These are phyloP conservation scores for Lachancea kluyveri DNA, from an alignment of 805 yeast species.

Conservation along the genomic window DNA sequence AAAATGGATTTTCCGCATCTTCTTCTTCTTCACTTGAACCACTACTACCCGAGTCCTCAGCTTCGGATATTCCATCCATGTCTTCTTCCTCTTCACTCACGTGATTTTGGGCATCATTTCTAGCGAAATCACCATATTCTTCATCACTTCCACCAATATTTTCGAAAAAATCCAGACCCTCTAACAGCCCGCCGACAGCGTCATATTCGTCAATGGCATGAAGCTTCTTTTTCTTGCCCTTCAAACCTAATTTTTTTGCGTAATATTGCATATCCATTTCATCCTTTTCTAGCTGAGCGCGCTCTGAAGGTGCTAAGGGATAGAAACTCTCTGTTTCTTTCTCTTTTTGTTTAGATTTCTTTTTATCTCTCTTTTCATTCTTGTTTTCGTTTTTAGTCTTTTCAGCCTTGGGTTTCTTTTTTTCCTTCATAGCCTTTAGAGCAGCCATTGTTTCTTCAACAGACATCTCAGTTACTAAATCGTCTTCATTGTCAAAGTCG, in stretches of 20 bases:
- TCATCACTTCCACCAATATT: slow-evolving; percentile 29
- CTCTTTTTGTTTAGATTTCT: slow-evolving; percentile 10
- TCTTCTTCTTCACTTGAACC: slow-evolving; percentile 21
- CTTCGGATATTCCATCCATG: slow-evolving; percentile 13
- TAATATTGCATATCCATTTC: slow-evolving; percentile 78
- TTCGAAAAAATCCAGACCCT: slow-evolving; percentile 48
- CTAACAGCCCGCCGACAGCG: slow-evolving; percentile 74
- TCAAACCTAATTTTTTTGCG: slow-evolving; percentile 73
- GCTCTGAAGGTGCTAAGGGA: slow-evolving; percentile 37
- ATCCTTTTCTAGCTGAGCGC: slow-evolving; percentile 47
- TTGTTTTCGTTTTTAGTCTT: slow-evolving; percentile 12
- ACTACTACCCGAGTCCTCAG: slow-evolving; percentile 27
- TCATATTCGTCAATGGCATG: slow-evolving; percentile 56
- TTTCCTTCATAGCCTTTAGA: slow-evolving; percentile 25
- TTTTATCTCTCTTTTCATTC: slow-evolving; percentile 2
- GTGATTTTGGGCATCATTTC: slow-evolving; percentile 7
- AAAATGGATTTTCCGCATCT: slow-evolving; percentile 29
- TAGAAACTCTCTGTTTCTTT: slow-evolving; percentile 5
- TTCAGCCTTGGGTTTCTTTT: slow-evolving; percentile 12
- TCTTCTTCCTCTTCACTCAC: slow-evolving; percentile 25
- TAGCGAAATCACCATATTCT: slow-evolving; percentile 26
- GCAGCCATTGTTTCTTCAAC: slow-evolving; percentile 34
- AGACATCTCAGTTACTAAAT: slow-evolving; percentile 23
- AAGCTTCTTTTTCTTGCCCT: slow-evolving; percentile 46
- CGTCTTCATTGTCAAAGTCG: slow-evolving; percentile 10